A percentile compares a stretch with the other conserved stretches of the same genome.
phyloP scores from a whole-genome alignment of 164 flowering plant species.

The Paratinospora sagittata region DNA sequence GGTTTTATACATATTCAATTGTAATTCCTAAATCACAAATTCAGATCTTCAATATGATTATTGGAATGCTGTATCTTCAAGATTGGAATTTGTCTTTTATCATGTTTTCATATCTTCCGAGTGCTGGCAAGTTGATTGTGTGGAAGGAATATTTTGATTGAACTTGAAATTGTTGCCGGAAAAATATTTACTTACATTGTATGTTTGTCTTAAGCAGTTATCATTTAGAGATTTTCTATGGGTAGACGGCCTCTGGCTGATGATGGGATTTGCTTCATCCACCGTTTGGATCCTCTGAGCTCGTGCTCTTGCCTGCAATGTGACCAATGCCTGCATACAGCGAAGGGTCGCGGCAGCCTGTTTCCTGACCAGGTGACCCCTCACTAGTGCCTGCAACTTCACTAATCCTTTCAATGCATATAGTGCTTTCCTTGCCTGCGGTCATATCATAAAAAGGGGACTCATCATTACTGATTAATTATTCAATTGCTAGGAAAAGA shows the following conservation, averaged over 20 bases:
- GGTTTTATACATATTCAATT: no score
- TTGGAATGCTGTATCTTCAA: no score
- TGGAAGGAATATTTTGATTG: neutral
- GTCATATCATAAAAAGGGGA: neutral
- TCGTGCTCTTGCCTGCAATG: constrained; percentile 71
- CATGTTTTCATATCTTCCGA: neutral
- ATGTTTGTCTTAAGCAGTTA: constrained; percentile 28
- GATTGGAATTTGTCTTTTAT: neutral
- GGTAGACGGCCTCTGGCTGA: constrained; percentile 34
- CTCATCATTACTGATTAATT: neutral
- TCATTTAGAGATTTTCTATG: constrained; percentile 55
- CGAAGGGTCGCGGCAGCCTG: constrained; percentile 84
- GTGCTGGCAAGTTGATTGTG: constrained; percentile 2
- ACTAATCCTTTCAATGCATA: constrained; percentile 79
- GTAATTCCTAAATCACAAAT: neutral
- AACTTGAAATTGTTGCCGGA: neutral
- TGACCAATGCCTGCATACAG: constrained; percentile 86
- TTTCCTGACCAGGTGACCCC: constrained; percentile 89
- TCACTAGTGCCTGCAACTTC: constrained; percentile 88
- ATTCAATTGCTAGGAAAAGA: no score
- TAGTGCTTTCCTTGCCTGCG: constrained; percentile 89
- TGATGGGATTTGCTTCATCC: constrained; percentile 37
- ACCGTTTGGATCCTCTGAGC: constrained; percentile 59
- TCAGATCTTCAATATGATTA: neutral
- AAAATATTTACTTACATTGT: constrained; percentile 33